These are phyloP conservation scores for Acaromyces ingoldii DNA, from an alignment of 1,284 basidiomycete genomes.

Conservation along the genomic window DNA sequence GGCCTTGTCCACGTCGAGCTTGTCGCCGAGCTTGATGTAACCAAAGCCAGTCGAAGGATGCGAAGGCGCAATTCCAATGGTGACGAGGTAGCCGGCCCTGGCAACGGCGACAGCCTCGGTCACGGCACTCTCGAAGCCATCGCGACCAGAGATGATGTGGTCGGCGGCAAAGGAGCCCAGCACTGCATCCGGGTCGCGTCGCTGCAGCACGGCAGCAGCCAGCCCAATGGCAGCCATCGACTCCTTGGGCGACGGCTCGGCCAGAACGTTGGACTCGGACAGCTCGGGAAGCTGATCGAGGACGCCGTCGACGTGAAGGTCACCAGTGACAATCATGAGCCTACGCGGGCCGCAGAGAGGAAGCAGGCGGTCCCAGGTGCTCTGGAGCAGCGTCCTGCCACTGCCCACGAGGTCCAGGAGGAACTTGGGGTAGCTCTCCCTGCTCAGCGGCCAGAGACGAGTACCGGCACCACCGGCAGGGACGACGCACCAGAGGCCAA, in stretches of 20 bases:
- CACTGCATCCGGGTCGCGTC: slow-evolving; percentile 46
- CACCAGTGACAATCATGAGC: slow-evolving; percentile 13
- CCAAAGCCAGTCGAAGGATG: slow-evolving; percentile 50
- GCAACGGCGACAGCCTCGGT: slow-evolving; percentile 48
- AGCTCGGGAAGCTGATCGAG: slow-evolving; percentile 12
- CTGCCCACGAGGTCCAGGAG: slow-evolving; percentile 12
- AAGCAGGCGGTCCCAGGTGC: slow-evolving; percentile 13
- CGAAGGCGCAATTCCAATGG: slow-evolving; percentile 50
- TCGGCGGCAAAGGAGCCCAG: slow-evolving; percentile 50
- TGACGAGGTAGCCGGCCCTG: slow-evolving; percentile 47
- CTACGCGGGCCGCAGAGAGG: slow-evolving; percentile 3
- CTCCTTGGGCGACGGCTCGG: slow-evolving; percentile 15
- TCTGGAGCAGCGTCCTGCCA: slow-evolving; percentile 11
- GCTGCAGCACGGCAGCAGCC: slow-evolving; percentile 45
- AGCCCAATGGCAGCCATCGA: slow-evolving; percentile 28
- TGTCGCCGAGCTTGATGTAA: slow-evolving; percentile 50
- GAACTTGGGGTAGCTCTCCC: slow-evolving; percentile 16
- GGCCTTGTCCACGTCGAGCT: slow-evolving; percentile 28
- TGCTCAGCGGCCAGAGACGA: slow-evolving; percentile 10
- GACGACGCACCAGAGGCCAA: slow-evolving; percentile 48
- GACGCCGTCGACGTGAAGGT: slow-evolving; percentile 9
- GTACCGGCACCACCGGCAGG: slow-evolving; percentile 35
- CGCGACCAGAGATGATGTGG: slow-evolving; percentile 49
- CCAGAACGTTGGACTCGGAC: slow-evolving; percentile 6
- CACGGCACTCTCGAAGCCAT: slow-evolving; percentile 48